These are phyloP conservation scores for Solanum dulcamara DNA, from an alignment of 257 asterid genomes.

Conservation along the genomic window DNA sequence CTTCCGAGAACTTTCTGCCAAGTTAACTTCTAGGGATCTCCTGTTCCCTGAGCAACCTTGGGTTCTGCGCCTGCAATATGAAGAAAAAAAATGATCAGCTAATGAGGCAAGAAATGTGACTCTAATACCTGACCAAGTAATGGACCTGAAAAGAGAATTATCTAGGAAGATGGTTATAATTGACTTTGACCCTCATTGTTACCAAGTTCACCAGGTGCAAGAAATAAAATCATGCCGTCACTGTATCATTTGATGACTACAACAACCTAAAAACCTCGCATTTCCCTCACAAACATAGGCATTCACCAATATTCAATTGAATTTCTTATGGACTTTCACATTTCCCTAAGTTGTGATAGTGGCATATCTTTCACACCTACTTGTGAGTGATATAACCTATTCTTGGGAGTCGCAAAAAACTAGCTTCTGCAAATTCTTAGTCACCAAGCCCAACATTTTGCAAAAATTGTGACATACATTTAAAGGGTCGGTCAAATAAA, in stretches of 20 bases:
- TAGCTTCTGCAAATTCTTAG: not conserved
- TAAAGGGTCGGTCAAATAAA: not conserved
- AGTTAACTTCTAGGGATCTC: constrained; percentile 81
- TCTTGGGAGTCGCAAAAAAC: not conserved
- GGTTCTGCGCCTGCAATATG: constrained; percentile 59
- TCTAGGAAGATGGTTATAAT: not conserved
- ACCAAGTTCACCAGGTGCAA: not conserved
- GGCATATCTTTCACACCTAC: not conserved
- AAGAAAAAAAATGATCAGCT: not conserved
- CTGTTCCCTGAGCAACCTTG: constrained; percentile 69
- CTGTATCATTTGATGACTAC: not conserved
- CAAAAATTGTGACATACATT: not conserved
- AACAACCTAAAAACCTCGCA: not conserved
- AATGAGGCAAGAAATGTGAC: not conserved
- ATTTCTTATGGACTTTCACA: not conserved
- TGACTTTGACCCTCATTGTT: not conserved
- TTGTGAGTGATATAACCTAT: not conserved
- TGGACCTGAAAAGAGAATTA: not conserved
- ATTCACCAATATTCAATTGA: not conserved
- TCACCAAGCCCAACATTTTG: not conserved
- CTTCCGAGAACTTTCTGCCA: constrained; percentile 95
- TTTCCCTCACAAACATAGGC: not conserved
- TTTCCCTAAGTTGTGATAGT: not conserved
- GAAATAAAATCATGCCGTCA: not conserved
- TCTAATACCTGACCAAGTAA: not conserved